A percentile compares a stretch with the other conserved stretches of the same genome.
Evolutionary conservation across 2,329 filamentous ascomycete genomes (phyloP).

Genomic region (Exophiala oligosperma): DNA sequence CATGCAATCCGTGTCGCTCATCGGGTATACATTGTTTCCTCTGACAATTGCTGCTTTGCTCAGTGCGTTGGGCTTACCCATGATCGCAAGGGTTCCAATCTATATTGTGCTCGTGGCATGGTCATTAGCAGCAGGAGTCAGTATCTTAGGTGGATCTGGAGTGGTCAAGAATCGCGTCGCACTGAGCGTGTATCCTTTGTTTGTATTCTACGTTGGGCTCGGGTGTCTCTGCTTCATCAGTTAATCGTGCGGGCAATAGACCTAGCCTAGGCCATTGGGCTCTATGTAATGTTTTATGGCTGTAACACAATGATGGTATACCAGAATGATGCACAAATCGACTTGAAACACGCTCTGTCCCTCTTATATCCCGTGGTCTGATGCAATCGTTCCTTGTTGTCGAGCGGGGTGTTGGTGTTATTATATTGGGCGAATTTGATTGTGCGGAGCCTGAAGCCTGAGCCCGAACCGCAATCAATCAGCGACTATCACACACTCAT

Average conservation of each 20-base stretch:
- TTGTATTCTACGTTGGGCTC: constrained; percentile 91
- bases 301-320: not conserved
- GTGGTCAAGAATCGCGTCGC: constrained; percentile 93
- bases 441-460: constrained; percentile 6
- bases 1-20: constrained; percentile 95
- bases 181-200: constrained; percentile 89
- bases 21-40: constrained; percentile 96
- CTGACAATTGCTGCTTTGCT: constrained; percentile 89
- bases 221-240: constrained; percentile 98
- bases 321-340: not conserved
- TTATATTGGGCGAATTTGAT: not conserved
- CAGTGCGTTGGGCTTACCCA: constrained; percentile 76
- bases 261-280: not conserved
- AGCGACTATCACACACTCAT: not conserved
- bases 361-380: not conserved
- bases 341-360: not conserved
- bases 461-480: not conserved
- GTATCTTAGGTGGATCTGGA: constrained; percentile 91
- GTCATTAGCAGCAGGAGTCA: constrained; percentile 93
- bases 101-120: constrained; percentile 86
- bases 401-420: not conserved
- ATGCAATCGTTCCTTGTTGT: not conserved
- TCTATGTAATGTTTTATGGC: not conserved
- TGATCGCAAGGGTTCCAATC: constrained; percentile 82
- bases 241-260: constrained; percentile 45